Evolutionary conservation across 2,329 filamentous ascomycete genomes (phyloP), one percentile per base, ranked within the genome.

Genomic region (Helicocarpus griseus): DNA sequence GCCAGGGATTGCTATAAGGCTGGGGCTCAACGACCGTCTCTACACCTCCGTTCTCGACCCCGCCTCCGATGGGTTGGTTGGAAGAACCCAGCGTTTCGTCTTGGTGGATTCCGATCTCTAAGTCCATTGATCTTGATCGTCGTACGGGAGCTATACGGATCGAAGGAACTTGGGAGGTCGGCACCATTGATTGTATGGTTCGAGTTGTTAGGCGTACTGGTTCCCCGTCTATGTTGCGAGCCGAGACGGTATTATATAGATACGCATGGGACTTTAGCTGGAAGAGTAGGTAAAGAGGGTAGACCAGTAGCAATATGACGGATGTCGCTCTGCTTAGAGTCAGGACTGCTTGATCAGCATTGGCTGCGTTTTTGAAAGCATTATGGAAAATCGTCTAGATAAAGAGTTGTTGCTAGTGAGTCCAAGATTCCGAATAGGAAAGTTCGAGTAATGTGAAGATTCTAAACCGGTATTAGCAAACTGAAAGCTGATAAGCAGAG

Each of bases 401-500:
- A 19, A n/a, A n/a, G n/a, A n/a, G n/a, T n/a, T 19, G 17, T 41
- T 19, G 38, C 19, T 41, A 41, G n/a, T n/a, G n/a, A n/a, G n/a
- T n/a, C n/a, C n/a, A n/a, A n/a, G n/a, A n/a, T n/a, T n/a, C n/a
- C n/a, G n/a, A n/a, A n/a, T n/a, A n/a, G n/a, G n/a, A n/a, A n/a
- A n/a, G n/a, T n/a, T n/a, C n/a, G n/a, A n/a, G n/a, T n/a, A n/a
- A n/a, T n/a, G n/a, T n/a, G n/a, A n/a, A n/a, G n/a, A n/a, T n/a
- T n/a, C n/a, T n/a, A n/a, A n/a, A n/a, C 84, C 1, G 89, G 89
- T 11, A 95, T 72, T 26, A 95, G 78, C 21, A 95, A 75, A 73
- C 89, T 95, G 69, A 88, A 90, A 54, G 95, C 90, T 63, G 86
- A 90, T 68, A 95, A 70, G 74, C 88, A 94, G 59, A 96, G 79